phyloP scores from a whole-genome alignment of 495 filamentous ascomycete species.

The Thermochaetoides thermophila region DNA sequence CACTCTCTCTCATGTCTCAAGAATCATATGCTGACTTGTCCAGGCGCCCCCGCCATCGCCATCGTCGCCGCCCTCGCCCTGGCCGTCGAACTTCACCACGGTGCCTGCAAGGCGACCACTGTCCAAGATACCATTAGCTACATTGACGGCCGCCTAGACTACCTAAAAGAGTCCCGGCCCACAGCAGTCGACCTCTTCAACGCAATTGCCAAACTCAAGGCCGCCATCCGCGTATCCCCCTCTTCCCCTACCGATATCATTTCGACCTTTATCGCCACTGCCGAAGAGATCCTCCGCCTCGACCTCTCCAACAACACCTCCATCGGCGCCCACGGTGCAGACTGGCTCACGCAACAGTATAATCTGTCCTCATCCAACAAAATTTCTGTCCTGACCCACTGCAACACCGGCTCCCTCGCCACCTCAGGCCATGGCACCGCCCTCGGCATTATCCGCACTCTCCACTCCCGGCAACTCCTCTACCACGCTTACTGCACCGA shows the following conservation, averaged over 20 bases:
- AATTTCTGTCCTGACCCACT: conserved; percentile 77
- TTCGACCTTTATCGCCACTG: conserved; percentile 54
- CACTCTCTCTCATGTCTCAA: too few species aligned
- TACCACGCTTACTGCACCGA: conserved; percentile 88
- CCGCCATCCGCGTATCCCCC: conserved; percentile 29
- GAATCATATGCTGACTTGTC: conserved; percentile 8
- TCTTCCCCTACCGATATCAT: conserved; percentile 33
- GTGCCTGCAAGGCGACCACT: conserved; percentile 28
- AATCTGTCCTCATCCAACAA: conserved; percentile 26
- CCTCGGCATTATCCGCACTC: conserved; percentile 79
- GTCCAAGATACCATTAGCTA: conserved; percentile 47
- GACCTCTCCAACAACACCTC: conserved; percentile 73
- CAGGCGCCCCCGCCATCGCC: conserved; percentile 87
- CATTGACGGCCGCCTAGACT: conserved; percentile 61
- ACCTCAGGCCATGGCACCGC: conserved; percentile 95
- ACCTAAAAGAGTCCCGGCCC: conserved; percentile 72
- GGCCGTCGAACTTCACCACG: conserved; percentile 54
- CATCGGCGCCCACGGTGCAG: conserved; percentile 71
- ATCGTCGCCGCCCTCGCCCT: conserved; percentile 86
- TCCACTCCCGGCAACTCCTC: conserved; percentile 48
- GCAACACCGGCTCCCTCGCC: conserved; percentile 93
- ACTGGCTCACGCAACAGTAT: conserved; percentile 52
- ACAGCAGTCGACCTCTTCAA: conserved; percentile 92
- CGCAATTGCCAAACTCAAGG: conserved; percentile 66
- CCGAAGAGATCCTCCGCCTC: conserved; percentile 75